Percentiles rank a stretch among this genome's conserved stretches.
These are phyloP conservation scores for Extremus antarcticus DNA, from an alignment of 495 filamentous ascomycete species.

Conservation along the genomic window DNA sequence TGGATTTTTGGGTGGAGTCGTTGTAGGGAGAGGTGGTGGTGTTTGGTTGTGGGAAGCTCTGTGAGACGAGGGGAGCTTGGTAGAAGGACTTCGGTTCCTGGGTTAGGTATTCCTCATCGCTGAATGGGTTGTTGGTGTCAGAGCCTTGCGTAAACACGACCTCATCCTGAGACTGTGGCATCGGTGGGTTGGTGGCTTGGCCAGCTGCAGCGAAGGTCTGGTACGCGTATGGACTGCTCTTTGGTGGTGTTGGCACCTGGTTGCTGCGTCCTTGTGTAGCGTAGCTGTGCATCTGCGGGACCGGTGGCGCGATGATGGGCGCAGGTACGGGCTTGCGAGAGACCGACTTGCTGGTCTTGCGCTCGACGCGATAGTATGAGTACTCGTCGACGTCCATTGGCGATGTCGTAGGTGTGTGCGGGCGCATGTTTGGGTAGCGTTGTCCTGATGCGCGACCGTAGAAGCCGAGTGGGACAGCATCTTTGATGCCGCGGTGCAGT, in stretches of 20 bases:
- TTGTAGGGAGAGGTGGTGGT: not conserved
- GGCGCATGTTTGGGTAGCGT: slow-evolving; percentile 9
- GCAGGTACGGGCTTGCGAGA: not conserved
- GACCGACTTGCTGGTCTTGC: not conserved
- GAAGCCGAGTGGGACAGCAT: slow-evolving; percentile 15
- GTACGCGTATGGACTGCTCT: not conserved
- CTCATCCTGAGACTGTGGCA: slow-evolving; percentile 6
- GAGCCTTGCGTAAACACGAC: slow-evolving; percentile 4
- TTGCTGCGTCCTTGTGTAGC: not conserved
- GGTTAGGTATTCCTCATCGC: no score
- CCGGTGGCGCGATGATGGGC: not conserved
- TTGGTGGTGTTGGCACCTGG: not conserved
- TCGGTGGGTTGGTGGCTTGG: slow-evolving; percentile 2
- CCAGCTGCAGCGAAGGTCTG: not conserved
- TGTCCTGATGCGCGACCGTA: slow-evolving; percentile 13
- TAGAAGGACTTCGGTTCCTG: no score
- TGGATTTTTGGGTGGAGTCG: not conserved
- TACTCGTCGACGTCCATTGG: not conserved
- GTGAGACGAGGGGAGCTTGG: not conserved
- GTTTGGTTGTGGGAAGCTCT: not conserved
- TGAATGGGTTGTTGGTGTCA: no score
- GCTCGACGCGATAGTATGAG: not conserved
- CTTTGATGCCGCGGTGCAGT: slow-evolving; percentile 10
- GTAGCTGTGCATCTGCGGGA: not conserved
- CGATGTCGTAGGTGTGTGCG: not conserved